These are phyloP conservation scores for Lathyrus oleraceus DNA, from an alignment of 306 rosid species.

Conservation along the genomic window DNA sequence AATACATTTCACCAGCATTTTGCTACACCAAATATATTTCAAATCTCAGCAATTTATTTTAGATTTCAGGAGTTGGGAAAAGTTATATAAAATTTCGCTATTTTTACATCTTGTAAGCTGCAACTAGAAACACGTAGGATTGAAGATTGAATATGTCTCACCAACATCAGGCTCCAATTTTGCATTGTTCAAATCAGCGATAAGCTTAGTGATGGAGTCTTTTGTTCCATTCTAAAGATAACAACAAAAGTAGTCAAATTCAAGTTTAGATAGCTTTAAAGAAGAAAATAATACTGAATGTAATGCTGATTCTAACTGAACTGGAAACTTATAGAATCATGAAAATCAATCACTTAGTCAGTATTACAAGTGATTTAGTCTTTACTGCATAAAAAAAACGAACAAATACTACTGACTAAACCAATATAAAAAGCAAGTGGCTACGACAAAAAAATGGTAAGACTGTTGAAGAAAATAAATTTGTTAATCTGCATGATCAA, in stretches of 20 bases:
- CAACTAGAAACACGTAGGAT: background rate
- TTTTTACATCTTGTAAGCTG: slow-evolving; percentile 15
- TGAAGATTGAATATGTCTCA: slow-evolving; percentile 46
- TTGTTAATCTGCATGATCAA: slow-evolving; percentile 6
- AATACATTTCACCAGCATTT: slow-evolving; percentile 2
- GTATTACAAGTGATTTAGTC: background rate
- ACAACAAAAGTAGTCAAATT: background rate
- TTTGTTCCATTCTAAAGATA: slow-evolving; percentile 80
- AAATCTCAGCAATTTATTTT: slow-evolving; percentile 4
- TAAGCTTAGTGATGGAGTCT: slow-evolving; percentile 88
- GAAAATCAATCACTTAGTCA: slow-evolving; percentile 13
- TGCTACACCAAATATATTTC: background rate
- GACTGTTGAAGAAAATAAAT: slow-evolving; percentile 6
- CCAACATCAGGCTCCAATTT: slow-evolving; percentile 96
- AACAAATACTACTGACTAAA: slow-evolving; percentile 27
- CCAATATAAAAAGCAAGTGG: background rate
- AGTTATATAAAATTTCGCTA: slow-evolving; percentile 7
- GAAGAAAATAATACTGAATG: slow-evolving; percentile 4
- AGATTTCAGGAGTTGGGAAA: slow-evolving; percentile 23
- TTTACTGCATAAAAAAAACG: background rate
- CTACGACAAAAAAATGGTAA: slow-evolving; percentile 1
- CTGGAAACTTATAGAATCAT: slow-evolving; percentile 2
- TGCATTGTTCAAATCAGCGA: slow-evolving; percentile 79
- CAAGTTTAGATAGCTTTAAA: slow-evolving; percentile 15
- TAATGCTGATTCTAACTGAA: slow-evolving; percentile 3